Conservation (phyloP, 495 filamentous ascomycete species). For the Penicillium alfredii region DNA sequence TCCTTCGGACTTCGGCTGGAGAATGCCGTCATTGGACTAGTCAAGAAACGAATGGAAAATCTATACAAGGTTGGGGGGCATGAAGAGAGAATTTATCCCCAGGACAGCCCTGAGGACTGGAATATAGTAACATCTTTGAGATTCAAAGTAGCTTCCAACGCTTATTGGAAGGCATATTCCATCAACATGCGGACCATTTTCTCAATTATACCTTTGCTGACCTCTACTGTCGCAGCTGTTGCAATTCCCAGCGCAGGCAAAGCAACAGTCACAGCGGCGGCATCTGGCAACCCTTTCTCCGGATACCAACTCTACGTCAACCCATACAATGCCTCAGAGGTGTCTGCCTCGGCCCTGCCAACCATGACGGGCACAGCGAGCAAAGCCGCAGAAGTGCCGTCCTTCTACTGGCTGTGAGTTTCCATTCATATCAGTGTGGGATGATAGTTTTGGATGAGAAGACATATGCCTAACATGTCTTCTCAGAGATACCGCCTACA, state of each 20-base stretch:
- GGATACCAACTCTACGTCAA: slow-evolving; percentile 52
- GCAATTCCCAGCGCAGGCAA: slow-evolving; percentile 11
- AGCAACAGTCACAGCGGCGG: slow-evolving; percentile 33
- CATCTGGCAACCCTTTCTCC: slow-evolving; percentile 48
- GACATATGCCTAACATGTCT: neutral
- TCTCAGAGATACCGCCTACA: slow-evolving; percentile 48
- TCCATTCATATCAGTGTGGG: too few species aligned
- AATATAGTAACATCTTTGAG: too few species aligned
- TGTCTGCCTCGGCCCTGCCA: slow-evolving; percentile 45
- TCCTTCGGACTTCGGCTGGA: too few species aligned
- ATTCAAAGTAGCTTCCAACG: too few species aligned
- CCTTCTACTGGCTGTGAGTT: slow-evolving; percentile 67
- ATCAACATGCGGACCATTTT: slow-evolving; percentile 11
- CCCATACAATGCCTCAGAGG: slow-evolving; percentile 53
- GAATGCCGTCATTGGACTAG: too few species aligned
- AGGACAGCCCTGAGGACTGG: too few species aligned
- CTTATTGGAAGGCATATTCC: too few species aligned
- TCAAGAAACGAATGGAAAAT: too few species aligned
- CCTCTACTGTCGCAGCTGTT: slow-evolving; percentile 7
- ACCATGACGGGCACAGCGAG: slow-evolving; percentile 38
- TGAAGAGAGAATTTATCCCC: too few species aligned
- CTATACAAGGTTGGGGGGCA: too few species aligned
- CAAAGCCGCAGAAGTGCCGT: slow-evolving; percentile 57
- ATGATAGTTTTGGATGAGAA: neutral
- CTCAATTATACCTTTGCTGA: slow-evolving; percentile 7